Percentiles rank a stretch among this genome's conserved stretches.
Conservation (phyloP, 306 rosid species). For the Parietaria judaica region DNA sequence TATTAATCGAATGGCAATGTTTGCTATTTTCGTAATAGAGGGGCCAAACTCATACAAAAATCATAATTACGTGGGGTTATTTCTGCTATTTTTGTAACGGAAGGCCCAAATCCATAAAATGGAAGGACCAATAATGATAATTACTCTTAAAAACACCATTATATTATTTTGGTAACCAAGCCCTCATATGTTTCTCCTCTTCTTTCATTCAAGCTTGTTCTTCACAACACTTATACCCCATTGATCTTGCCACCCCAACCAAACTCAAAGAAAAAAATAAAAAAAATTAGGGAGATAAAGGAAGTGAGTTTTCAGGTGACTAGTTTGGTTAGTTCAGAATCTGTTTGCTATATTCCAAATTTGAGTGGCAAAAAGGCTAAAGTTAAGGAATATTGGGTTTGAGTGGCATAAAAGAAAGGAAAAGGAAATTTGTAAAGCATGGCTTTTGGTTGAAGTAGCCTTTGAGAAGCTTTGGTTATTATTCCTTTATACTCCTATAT, state of each 20-base stretch:
- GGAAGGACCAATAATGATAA: constrained; percentile 4
- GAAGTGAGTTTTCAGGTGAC: constrained; percentile 22
- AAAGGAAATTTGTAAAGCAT: background rate
- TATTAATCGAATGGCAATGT: too few species aligned
- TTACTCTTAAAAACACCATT: background rate
- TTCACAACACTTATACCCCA: constrained; percentile 13
- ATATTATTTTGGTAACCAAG: constrained; percentile 1
- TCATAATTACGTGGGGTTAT: too few species aligned
- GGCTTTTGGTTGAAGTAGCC: background rate
- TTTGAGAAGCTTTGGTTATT: background rate
- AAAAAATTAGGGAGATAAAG: constrained; percentile 6
- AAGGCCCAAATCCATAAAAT: too few species aligned
- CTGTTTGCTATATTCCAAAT: constrained; percentile 27
- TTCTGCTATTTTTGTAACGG: too few species aligned
- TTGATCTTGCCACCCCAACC: constrained; percentile 20
- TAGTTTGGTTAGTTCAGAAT: constrained; percentile 11
- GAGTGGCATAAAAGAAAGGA: constrained; percentile 1
- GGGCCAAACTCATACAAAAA: too few species aligned
- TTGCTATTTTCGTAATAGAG: too few species aligned
- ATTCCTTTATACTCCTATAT: constrained; percentile 1
- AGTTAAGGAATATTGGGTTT: constrained; percentile 14
- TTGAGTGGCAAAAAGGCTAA: constrained; percentile 25
- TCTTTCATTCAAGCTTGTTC: constrained; percentile 12
- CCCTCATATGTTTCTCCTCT: constrained; percentile 1
- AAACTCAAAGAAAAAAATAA: constrained; percentile 12